phyloP scores from a whole-genome alignment of 148 eudicot genomes.

The Pouteria glomerata region DNA sequence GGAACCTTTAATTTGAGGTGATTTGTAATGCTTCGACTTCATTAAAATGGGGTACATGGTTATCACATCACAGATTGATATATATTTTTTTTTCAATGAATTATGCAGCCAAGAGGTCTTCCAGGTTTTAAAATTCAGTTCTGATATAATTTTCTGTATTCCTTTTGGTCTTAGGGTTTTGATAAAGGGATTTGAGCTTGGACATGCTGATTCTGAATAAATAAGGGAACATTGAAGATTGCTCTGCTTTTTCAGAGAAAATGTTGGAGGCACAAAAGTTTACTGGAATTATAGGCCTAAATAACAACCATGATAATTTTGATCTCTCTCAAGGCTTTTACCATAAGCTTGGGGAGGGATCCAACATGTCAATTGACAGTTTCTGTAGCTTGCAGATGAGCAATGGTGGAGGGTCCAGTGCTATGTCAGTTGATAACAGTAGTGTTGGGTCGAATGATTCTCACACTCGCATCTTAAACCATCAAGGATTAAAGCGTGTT shows the following conservation, averaged over 20 bases:
- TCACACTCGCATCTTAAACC: constrained; percentile 75
- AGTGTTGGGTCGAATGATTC: constrained; percentile 94
- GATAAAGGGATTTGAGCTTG: constrained; percentile 12
- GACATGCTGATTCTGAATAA: constrained; percentile 34
- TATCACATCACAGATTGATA: neutral
- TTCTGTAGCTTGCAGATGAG: constrained; percentile 70
- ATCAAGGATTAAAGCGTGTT: constrained; percentile 75
- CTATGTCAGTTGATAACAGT: constrained; percentile 92
- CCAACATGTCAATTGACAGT: constrained; percentile 89
- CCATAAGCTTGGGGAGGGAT: constrained; percentile 81
- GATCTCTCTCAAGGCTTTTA: constrained; percentile 63
- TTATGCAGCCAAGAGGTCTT: neutral
- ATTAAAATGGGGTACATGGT: neutral
- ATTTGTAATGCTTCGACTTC: neutral
- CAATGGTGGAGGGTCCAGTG: constrained; percentile 92
- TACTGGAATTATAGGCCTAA: constrained; percentile 68
- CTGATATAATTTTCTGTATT: constrained; percentile 11
- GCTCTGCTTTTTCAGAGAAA: constrained; percentile 23
- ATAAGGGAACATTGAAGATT: constrained; percentile 22
- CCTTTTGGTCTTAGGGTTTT: constrained; percentile 18
- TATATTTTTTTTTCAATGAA: neutral
- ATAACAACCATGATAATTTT: constrained; percentile 61
- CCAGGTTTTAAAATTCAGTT: neutral
- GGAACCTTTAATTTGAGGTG: neutral
- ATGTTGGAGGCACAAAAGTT: constrained; percentile 92